Evolutionary conservation across 129 eudicot genomes (phyloP).

Genomic region (Scalesia atractyloides): DNA sequence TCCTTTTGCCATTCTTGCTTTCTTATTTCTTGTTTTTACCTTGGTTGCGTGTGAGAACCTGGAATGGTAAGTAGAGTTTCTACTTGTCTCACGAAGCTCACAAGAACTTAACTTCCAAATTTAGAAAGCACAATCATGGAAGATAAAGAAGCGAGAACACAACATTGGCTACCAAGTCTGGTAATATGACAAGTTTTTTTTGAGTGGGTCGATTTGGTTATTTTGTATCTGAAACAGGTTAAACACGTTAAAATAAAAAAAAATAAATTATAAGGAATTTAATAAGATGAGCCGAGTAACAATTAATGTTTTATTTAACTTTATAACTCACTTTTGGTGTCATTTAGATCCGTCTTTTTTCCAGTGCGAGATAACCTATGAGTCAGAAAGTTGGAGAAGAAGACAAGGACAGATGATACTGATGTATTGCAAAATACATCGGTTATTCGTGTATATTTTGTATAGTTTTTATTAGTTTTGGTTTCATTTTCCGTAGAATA

Average conservation of each 20-base stretch:
- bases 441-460: no score
- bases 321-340: no score
- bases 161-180: neutral
- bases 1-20: no score
- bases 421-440: no score
- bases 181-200: neutral
- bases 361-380: no score
- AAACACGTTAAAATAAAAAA: neutral
- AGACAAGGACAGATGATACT: no score
- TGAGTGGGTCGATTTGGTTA: neutral
- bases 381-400: no score
- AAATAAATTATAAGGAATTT: neutral
- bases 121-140: constrained; percentile 31
- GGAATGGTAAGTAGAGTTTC: constrained; percentile 93
- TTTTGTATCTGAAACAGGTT: neutral
- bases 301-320: no score
- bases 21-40: no score
- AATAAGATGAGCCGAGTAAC: neutral
- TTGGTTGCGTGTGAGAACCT: constrained; percentile 89
- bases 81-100: constrained; percentile 91
- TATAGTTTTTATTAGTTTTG: no score
- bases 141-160: constrained; percentile 6
- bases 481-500: no score
- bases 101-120: constrained; percentile 99
- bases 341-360: no score